phyloP scores from a whole-genome alignment of 2,329 filamentous ascomycete species.

The Phaeophleospora eucalypticola region DNA sequence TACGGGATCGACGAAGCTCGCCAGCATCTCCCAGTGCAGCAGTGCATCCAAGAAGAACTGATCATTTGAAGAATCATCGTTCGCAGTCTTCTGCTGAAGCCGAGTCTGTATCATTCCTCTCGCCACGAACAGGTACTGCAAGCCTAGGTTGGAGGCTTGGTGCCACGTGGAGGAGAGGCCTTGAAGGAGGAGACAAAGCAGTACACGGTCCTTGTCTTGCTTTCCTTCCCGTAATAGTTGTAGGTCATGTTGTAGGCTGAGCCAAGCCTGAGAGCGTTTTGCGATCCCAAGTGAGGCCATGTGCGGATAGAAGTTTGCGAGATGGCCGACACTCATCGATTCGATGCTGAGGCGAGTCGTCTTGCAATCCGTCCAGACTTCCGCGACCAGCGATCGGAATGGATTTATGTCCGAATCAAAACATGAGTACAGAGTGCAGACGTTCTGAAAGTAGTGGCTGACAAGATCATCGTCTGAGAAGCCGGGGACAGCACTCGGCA shows the following conservation, averaged over 20 bases:
- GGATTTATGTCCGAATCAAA: slow-evolving; percentile 61
- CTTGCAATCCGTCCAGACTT: slow-evolving; percentile 57
- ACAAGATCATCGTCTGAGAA: slow-evolving; percentile 45
- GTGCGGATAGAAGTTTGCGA: background rate
- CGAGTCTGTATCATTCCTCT: slow-evolving; percentile 43
- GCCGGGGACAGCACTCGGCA: slow-evolving; percentile 26
- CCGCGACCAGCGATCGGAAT: slow-evolving; percentile 55
- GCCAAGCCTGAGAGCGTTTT: slow-evolving; percentile 51
- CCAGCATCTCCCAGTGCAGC: slow-evolving; percentile 58
- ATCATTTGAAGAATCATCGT: slow-evolving; percentile 9
- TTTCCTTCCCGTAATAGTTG: slow-evolving; percentile 41
- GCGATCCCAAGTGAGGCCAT: slow-evolving; percentile 41
- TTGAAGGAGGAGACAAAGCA: slow-evolving; percentile 56
- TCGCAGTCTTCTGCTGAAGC: slow-evolving; percentile 25
- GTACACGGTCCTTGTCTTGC: slow-evolving; percentile 45
- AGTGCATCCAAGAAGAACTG: slow-evolving; percentile 53
- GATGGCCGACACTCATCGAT: background rate
- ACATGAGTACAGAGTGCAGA: slow-evolving; percentile 59
- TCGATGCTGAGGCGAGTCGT: slow-evolving; percentile 29
- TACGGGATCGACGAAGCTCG: slow-evolving; percentile 47
- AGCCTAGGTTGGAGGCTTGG: slow-evolving; percentile 52
- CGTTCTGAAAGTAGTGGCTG: slow-evolving; percentile 62
- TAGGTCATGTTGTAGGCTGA: slow-evolving; percentile 49
- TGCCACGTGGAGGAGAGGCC: slow-evolving; percentile 60
- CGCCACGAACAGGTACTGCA: slow-evolving; percentile 50